These are phyloP conservation scores for Aureoboletus auriporus DNA, from an alignment of 768 basidiomycete genomes.

Conservation along the genomic window DNA sequence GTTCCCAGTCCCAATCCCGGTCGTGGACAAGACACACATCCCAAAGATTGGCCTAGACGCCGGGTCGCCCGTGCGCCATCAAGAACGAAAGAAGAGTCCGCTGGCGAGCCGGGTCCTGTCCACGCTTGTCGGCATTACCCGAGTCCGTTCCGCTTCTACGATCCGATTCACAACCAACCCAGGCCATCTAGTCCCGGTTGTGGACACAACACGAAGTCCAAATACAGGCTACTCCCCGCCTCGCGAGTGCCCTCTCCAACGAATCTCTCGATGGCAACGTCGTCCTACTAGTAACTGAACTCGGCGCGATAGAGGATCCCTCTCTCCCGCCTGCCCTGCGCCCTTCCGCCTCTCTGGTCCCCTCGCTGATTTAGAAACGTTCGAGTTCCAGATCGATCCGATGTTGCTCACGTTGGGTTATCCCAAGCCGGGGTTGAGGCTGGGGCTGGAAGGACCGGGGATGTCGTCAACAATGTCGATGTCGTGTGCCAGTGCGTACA, in stretches of 20 bases:
- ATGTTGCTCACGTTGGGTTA: constrained; percentile 18
- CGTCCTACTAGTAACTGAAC: constrained; percentile 7
- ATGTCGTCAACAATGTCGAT: background rate
- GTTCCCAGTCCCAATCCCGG: no score
- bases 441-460: no score
- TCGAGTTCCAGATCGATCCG: constrained; percentile 28
- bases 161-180: background rate
- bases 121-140: background rate
- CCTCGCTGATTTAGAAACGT: background rate
- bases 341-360: constrained; percentile 18
- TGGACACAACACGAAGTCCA: background rate
- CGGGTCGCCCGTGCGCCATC: no score
- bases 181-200: no score
- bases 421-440: constrained; percentile 1
- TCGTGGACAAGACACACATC: no score
- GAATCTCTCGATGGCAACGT: constrained; percentile 11
- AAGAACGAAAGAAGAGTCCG: no score
- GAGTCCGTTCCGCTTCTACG: background rate
- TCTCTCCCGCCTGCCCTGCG: constrained; percentile 20
- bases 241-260: constrained; percentile 18
- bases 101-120: background rate
- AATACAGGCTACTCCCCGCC: constrained; percentile 8
- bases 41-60: no score
- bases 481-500: no score
- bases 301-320: background rate